These are phyloP conservation scores for Mycena albidolilacea DNA, from an alignment of 768 basidiomycete genomes.

Conservation along the genomic window DNA sequence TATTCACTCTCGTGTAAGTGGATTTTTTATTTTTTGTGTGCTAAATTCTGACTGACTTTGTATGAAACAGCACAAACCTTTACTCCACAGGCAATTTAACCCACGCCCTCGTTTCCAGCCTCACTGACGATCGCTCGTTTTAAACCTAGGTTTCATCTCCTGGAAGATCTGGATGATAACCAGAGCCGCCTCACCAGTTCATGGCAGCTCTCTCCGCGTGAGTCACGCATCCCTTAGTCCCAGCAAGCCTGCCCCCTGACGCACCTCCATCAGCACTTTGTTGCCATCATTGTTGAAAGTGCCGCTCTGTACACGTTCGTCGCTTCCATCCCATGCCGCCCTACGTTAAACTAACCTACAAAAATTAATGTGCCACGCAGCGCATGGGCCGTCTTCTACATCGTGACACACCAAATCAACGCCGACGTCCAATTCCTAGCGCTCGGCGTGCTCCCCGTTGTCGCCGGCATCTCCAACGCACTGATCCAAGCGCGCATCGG, in stretches of 20 bases:
- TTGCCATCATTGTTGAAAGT: constrained; percentile 16
- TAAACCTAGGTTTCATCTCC: constrained; percentile 14
- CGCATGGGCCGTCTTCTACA: constrained; percentile 23
- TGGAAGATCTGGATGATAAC: constrained; percentile 27
- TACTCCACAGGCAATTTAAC: constrained; percentile 16
- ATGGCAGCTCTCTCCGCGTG: constrained; percentile 11
- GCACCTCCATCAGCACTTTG: constrained; percentile 1
- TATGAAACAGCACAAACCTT: constrained; percentile 9
- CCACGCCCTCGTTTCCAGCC: background rate
- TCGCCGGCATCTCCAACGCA: constrained; percentile 28
- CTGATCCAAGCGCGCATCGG: constrained; percentile 31
- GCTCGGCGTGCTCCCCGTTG: constrained; percentile 2
- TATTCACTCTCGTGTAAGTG: constrained; percentile 24
- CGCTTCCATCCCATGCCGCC: background rate
- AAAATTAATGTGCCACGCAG: background rate
- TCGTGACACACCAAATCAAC: constrained; percentile 27
- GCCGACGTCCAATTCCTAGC: constrained; percentile 28
- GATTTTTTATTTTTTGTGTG: background rate
- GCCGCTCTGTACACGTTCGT: constrained; percentile 29
- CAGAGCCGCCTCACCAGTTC: background rate
- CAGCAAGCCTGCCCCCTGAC: background rate
- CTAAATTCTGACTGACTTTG: background rate
- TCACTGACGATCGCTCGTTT: background rate
- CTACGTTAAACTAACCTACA: background rate
- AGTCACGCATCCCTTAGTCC: background rate